Evolutionary conservation across 2,329 filamentous ascomycete genomes (phyloP), one percentile per base, ranked within the genome.

Genomic region (Boeremia lycopersici): DNA sequence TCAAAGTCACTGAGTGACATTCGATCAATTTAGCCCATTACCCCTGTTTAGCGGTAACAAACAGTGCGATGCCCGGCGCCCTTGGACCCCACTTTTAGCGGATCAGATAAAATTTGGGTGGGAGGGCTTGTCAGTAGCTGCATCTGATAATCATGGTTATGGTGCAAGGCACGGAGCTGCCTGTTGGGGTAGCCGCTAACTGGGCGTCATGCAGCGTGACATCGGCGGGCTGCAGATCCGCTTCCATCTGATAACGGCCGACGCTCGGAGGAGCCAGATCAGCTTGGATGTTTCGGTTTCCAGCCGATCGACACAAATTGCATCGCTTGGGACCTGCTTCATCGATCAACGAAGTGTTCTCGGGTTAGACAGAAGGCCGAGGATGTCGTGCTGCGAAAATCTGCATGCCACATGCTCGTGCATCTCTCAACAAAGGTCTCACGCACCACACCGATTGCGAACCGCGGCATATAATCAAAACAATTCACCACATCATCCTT

Each of bases 161-260:
- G 23, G 49, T 53, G 59, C 59, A 48, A 36, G 51, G 44, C 25
- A 51, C 60, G 62, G 62, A 67, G 52, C 53, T 66, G 54, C 65
- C 58, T 56, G 13, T 58, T 63, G 28, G 13, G 60, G 66, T 28
- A 56, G 33, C 29, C 26, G 36, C 41, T 46, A 48, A 48, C 38
- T 41, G 36, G 30, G 44, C 43, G 51, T 57, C 52, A 62, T 67
- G 65, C 63, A 64, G 45, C 48, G 64, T 66, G 63, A 67, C 61
- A 65, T 64, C 57, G 57, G 46, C 46, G 48, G 46, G 50, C 25
- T 59, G 57, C 56, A 55, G 52, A 63, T 61, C 51, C 13, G 26
- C 17, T 62, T 64, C 41, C 57, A 70, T 70, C 68, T 69, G 66
- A 70, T 70, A 67, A 69, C 59, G 65, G 64, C 67, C 66, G 62